phyloP scores from a whole-genome alignment of 2,329 filamentous ascomycete genomes.

The Arthrobotrys iridis region DNA sequence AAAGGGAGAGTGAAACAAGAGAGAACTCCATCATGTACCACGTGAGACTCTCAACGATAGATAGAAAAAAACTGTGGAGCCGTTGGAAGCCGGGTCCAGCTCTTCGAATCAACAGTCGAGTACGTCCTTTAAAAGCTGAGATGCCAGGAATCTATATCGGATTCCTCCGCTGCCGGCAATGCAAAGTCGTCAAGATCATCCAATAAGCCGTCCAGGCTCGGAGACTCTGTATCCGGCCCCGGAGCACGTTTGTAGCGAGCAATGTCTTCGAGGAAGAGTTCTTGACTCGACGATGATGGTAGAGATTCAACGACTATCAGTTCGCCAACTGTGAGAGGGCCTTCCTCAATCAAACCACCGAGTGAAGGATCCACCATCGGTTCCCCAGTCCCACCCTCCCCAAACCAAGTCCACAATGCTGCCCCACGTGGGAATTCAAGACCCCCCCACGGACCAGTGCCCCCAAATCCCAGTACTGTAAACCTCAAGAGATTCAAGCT shows the following conservation, averaged over 20 bases:
- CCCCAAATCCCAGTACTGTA: constrained; percentile 28
- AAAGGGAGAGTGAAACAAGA: neutral
- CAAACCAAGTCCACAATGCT: neutral
- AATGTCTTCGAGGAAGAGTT: constrained; percentile 37
- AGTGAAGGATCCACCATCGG: constrained; percentile 5
- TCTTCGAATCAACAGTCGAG: neutral
- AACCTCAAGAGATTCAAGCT: constrained; percentile 38
- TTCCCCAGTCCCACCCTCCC: neutral
- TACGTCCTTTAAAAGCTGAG: constrained; percentile 24
- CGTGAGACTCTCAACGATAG: neutral
- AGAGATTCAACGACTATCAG: neutral
- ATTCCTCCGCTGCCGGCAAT: constrained; percentile 37
- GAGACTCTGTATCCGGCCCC: neutral
- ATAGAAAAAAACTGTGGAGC: neutral
- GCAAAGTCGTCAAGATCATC: constrained; percentile 47
- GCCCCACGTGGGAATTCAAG: constrained; percentile 3
- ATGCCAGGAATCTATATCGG: constrained; percentile 32
- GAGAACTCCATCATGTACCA: constrained; percentile 2
- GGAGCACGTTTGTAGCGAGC: constrained; percentile 26
- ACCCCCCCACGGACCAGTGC: constrained; percentile 15
- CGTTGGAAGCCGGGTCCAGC: neutral
- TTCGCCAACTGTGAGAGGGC: constrained; percentile 12
- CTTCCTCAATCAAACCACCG: constrained; percentile 2
- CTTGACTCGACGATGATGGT: neutral
- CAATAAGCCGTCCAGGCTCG: constrained; percentile 17